phyloP scores from a whole-genome alignment of 2,329 filamentous ascomycete species.

The Xylariales sp. region DNA sequence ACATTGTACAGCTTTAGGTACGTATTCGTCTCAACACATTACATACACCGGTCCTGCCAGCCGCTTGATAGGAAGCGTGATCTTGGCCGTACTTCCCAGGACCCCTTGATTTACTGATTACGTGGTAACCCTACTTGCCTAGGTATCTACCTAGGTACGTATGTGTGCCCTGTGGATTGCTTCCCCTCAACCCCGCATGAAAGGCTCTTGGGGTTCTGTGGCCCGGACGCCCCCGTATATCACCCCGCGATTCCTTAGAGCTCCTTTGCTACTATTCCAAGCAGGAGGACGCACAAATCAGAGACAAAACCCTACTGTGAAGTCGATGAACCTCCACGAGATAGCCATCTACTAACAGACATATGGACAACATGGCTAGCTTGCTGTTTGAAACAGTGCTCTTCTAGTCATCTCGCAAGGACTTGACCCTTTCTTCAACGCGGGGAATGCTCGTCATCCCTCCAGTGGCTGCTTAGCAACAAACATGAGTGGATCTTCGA shows the following conservation, averaged over 20 bases:
- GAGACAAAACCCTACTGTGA: too few relatives aligned
- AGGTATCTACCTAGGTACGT: conserved; percentile 5
- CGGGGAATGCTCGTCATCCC: neutral
- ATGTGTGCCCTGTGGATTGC: neutral
- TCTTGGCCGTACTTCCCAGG: neutral
- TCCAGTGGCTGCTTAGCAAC: conserved; percentile 2
- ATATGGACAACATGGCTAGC: neutral
- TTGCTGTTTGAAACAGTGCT: neutral
- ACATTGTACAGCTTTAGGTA: neutral
- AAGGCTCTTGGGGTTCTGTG: neutral
- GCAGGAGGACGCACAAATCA: too few relatives aligned
- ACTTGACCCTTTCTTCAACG: neutral
- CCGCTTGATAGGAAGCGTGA: conserved; percentile 6
- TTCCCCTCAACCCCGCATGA: conserved; percentile 5
- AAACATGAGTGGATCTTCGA: neutral
- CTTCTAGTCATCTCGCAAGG: neutral
- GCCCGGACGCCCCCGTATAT: neutral
- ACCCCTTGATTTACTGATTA: too few relatives aligned
- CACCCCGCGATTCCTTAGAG: too few relatives aligned
- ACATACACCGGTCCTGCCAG: neutral
- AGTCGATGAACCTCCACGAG: too few relatives aligned
- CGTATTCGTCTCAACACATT: neutral
- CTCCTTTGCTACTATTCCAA: too few relatives aligned
- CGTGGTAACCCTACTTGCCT: neutral
- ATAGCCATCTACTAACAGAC: too few relatives aligned